Conservation (phyloP, 2,329 filamentous ascomycete genomes). For the Colletotrichum echinochloae region DNA sequence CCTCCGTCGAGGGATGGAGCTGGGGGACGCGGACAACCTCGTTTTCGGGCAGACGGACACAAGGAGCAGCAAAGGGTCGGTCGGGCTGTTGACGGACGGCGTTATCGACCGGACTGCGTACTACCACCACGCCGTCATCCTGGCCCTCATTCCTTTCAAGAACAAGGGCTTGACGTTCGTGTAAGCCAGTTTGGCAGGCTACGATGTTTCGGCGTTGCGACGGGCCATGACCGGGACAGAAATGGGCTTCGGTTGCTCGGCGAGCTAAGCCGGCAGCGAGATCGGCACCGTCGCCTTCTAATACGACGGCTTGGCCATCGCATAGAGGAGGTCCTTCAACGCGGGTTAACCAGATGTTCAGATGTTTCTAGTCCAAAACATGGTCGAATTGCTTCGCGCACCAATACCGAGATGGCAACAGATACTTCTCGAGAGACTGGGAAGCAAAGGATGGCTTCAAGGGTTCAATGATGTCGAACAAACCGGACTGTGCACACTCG, state of each 20-base stretch:
- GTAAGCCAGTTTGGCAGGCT: not conserved
- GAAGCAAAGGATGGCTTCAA: not conserved
- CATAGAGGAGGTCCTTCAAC: not conserved
- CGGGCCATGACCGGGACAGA: not conserved
- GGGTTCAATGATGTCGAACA: not conserved
- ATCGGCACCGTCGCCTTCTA: not conserved
- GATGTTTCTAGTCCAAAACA: not conserved
- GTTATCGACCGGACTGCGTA: constrained; percentile 51
- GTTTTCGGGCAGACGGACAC: constrained; percentile 53
- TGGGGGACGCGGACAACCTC: constrained; percentile 55
- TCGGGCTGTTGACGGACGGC: constrained; percentile 55
- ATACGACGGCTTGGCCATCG: not conserved
- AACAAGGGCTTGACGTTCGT: constrained; percentile 51
- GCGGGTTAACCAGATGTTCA: not conserved
- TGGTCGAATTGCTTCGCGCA: not conserved
- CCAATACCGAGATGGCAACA: not conserved
- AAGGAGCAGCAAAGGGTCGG: constrained; percentile 54
- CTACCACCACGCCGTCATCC: constrained; percentile 54
- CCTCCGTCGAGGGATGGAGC: constrained; percentile 53
- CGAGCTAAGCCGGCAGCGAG: not conserved
- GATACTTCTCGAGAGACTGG: not conserved
- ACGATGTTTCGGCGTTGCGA: no score
- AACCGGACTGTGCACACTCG: no score
- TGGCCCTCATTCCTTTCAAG: constrained; percentile 56
- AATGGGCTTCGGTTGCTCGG: no score